Evolutionary conservation across 1,284 basidiomycete genomes (phyloP).

Genomic region (Megacollybia platyphylla): DNA sequence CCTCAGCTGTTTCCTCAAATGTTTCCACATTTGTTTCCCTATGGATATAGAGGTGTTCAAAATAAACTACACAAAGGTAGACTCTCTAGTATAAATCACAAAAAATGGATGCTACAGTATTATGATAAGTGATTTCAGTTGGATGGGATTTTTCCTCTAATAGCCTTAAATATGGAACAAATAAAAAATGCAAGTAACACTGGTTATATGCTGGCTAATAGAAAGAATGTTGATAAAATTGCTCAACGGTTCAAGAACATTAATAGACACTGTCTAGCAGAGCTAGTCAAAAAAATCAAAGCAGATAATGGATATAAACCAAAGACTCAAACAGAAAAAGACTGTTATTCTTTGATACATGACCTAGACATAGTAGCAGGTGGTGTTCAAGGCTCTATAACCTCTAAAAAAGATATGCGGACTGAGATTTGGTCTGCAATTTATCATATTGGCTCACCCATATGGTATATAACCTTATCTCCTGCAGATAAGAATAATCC

Average conservation of each 20-base stretch:
- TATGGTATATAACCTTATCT: constrained; percentile 21
- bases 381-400: no score
- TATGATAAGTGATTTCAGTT: constrained; percentile 9
- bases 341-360: not conserved
- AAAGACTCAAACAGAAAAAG: constrained; percentile 3
- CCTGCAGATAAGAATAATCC: constrained; percentile 23
- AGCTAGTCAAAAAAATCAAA: no score
- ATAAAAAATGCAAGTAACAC: constrained; percentile 14
- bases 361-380: no score
- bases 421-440: constrained; percentile 21
- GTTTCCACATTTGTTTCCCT: no score
- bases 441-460: constrained; percentile 19
- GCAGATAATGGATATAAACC: not conserved
- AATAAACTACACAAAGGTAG: no score
- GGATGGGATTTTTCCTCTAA: constrained; percentile 20
- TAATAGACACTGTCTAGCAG: no score
- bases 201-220: constrained; percentile 16
- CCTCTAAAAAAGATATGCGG: not conserved
- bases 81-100: no score
- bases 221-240: no score
- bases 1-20: not conserved
- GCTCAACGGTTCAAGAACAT: no score
- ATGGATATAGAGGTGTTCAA: no score
- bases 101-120: no score
- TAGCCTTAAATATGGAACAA: constrained; percentile 26